phyloP scores from a whole-genome alignment of 495 filamentous ascomycete genomes.

The Aspergillus panamensis region DNA sequence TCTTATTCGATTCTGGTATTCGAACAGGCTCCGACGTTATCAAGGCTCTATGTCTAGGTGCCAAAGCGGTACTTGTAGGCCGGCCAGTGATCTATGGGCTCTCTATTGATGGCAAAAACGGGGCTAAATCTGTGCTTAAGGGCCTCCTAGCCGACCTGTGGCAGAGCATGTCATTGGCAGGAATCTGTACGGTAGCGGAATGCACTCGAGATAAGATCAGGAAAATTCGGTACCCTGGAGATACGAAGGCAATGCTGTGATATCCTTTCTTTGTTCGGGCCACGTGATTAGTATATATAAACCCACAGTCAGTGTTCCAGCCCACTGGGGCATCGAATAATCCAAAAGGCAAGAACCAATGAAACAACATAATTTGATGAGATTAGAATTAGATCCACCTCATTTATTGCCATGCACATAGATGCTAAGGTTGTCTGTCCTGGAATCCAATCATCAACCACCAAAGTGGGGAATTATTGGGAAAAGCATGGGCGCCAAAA shows the following conservation, averaged over 20 bases:
- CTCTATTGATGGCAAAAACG: conserved; percentile 52
- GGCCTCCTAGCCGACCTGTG: conserved; percentile 58
- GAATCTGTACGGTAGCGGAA: conserved; percentile 51
- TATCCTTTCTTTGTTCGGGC: background rate
- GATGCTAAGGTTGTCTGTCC: no score
- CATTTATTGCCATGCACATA: no score
- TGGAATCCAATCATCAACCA: background rate
- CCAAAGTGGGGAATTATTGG: background rate
- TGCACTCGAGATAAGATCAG: conserved; percentile 51
- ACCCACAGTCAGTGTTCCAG: background rate
- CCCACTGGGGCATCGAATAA: background rate
- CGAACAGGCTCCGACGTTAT: conserved; percentile 62
- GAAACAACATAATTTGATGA: no score
- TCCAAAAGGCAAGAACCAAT: no score
- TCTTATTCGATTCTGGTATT: conserved; percentile 65
- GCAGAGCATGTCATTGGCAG: conserved; percentile 56
- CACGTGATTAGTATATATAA: no score
- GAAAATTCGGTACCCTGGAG: conserved; percentile 51
- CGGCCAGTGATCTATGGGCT: conserved; percentile 87
- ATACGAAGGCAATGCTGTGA: conserved; percentile 45
- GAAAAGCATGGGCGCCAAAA: background rate
- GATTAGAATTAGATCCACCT: no score
- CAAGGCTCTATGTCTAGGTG: conserved; percentile 86
- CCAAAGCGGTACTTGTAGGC: conserved; percentile 83
- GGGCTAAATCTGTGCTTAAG: conserved; percentile 55